phyloP scores from a whole-genome alignment of 164 flowering plant species.

The Vitis cinerea region DNA sequence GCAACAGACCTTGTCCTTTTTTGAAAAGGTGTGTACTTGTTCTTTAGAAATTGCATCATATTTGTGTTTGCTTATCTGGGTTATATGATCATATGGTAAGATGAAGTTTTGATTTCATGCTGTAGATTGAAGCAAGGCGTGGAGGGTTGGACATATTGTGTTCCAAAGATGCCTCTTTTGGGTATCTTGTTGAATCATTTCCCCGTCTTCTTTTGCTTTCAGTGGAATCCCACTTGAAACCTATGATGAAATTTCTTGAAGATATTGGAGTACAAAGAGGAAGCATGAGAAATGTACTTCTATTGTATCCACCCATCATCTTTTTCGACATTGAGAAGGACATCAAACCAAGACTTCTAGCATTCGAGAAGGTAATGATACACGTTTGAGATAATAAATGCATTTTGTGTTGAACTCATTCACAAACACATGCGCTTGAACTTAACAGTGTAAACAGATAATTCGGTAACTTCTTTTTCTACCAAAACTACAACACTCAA shows the following conservation, averaged over 20 bases:
- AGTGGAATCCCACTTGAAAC: slow-evolving; percentile 50
- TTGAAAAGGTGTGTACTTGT: slow-evolving; percentile 66
- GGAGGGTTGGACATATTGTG: slow-evolving; percentile 86
- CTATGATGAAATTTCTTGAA: slow-evolving; percentile 56
- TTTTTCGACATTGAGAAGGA: slow-evolving; percentile 48
- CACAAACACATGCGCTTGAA: too few species aligned
- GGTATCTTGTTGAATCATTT: slow-evolving; percentile 68
- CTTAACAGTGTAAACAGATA: too few species aligned
- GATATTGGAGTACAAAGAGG: slow-evolving; percentile 53
- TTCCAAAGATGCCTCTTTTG: slow-evolving; percentile 54
- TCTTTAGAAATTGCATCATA: not conserved
- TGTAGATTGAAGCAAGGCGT: slow-evolving; percentile 88
- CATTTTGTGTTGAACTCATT: not conserved
- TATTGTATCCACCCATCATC: slow-evolving; percentile 70
- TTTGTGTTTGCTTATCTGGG: not conserved
- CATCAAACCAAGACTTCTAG: slow-evolving; percentile 44
- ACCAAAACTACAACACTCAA: too few species aligned
- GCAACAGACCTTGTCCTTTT: slow-evolving; percentile 81
- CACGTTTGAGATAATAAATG: not conserved
- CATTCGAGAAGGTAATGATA: slow-evolving; percentile 54
- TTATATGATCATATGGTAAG: not conserved
- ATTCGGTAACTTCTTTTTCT: too few species aligned
- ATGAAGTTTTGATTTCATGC: slow-evolving; percentile 7
- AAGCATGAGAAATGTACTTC: slow-evolving; percentile 42
- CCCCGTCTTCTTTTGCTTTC: slow-evolving; percentile 73